Percentiles rank a stretch among this genome's conserved stretches.
Conservation (phyloP, 2,329 filamentous ascomycete species). For the Rutstroemia sp. region DNA sequence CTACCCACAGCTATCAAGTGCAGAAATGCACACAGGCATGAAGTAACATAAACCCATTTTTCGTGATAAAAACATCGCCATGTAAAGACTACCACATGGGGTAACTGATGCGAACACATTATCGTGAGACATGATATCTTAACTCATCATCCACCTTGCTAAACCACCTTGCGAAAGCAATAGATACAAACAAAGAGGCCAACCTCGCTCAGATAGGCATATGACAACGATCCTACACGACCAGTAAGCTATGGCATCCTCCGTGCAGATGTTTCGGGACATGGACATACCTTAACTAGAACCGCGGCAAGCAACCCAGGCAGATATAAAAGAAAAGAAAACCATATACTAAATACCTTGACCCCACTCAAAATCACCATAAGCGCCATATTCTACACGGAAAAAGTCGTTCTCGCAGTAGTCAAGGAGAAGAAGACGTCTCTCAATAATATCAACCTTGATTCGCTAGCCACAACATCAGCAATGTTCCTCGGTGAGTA, state of each 20-base stretch:
- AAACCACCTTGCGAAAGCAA: not conserved
- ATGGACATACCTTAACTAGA: not conserved
- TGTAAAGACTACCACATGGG: not conserved
- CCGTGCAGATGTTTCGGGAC: not conserved
- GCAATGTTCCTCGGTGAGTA: not conserved
- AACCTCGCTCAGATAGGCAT: not conserved
- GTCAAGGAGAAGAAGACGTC: constrained; percentile 5
- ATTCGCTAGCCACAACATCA: constrained; percentile 1
- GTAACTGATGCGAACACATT: not conserved
- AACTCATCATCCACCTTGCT: not conserved
- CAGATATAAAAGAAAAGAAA: not conserved
- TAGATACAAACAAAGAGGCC: not conserved
- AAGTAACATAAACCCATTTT: not conserved
- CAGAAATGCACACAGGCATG: not conserved
- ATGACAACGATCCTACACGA: not conserved
- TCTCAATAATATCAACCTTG: not conserved
- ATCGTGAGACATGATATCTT: not conserved
- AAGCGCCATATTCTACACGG: constrained; percentile 7
- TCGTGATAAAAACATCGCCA: not conserved
- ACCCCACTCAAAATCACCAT: constrained; percentile 6
- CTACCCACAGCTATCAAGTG: not conserved
- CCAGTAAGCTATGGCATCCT: not conserved
- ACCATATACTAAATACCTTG: not conserved
- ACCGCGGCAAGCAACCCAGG: not conserved
- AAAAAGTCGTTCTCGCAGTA: constrained; percentile 7